Base-by-base conservation (phyloP, 2,329 filamentous ascomycete species). In the Cadophora sp. region DNA sequence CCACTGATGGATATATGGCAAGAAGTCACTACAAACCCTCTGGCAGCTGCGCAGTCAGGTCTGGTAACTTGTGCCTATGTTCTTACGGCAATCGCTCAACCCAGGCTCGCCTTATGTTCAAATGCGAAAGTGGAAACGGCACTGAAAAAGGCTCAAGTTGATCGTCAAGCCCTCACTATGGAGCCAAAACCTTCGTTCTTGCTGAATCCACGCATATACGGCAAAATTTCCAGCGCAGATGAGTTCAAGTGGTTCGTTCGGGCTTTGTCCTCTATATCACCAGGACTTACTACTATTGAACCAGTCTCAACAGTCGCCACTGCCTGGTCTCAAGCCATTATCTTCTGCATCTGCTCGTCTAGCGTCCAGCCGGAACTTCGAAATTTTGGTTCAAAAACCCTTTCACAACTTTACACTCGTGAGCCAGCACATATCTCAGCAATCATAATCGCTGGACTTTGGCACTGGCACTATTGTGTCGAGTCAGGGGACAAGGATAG, bases 141-240 rank as follows among this genome's bases (percentile, higher is more conserved):
- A 43, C 79, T 87, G 26, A 91, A 91, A 75, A 90, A 89, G 74
- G 84, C 87, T 27, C 83, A 87, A 34, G 81, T 94, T 29, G 79
- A 86, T 27, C 86, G 89, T 61, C 89, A 93, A 73, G 88, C 88
- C 12, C 83, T 97, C 68, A 84, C 85, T 1, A 79, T 89, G 46
- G 89, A 90, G n/a, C 89, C 92, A 0, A 97, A 97, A 78, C 90
- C 92, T 16, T 97, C 95, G 0, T 96, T 97, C 78, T 82, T 98
- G 24, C 84, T 98, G 6, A 97, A 92, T 75, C 86, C 91, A 40
- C 91, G 92, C 69, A 88, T 97, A 5, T 98, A 96, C 80, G 89
- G 90, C 46, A 97, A 97, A 77, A 76, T 97, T 27, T 84, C 86
- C 1, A 81, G 84, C 0, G 89, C 91, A 66, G 92, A 94, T 64